A percentile compares a stretch with the other conserved stretches of the same genome.
Conservation (phyloP, 768 basidiomycete species). For the Phaeotremella fagi region DNA sequence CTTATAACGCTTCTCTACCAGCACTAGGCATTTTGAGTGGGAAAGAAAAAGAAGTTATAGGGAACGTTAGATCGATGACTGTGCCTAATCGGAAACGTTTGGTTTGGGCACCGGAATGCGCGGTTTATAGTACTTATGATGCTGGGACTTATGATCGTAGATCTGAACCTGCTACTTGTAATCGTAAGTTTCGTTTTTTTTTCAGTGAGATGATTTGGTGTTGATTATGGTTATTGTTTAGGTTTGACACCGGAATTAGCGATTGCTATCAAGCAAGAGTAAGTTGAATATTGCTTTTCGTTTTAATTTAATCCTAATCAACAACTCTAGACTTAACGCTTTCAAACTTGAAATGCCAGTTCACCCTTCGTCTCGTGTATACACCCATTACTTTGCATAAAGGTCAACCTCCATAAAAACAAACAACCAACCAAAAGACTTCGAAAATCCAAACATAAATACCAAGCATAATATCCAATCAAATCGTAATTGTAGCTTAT, state of each 20-base stretch:
- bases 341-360: conserved; percentile 99
- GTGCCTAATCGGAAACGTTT: conserved; percentile 61
- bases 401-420: too few species aligned
- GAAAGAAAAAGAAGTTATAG: conserved; percentile 47
- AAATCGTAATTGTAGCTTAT: too few species aligned
- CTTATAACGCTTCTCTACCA: conserved; percentile 81
- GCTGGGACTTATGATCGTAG: conserved; percentile 84
- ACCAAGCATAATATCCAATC: too few species aligned
- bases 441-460: too few species aligned
- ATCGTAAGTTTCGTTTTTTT: conserved; percentile 51
- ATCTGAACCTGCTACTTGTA: conserved; percentile 96
- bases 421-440: too few species aligned
- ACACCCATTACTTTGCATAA: conserved; percentile 52
- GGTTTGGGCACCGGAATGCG: conserved; percentile 84
- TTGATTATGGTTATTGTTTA: neutral
- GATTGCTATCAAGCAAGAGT: conserved; percentile 75
- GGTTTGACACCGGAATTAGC: conserved; percentile 82
- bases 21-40: conserved; percentile 55
- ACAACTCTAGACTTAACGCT: conserved; percentile 62
- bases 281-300: conserved; percentile 7
- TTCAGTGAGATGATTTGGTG: neutral
- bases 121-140: conserved; percentile 96
- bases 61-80: conserved; percentile 61
- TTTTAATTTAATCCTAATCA: neutral
- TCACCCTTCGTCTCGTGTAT: conserved; percentile 82